These are phyloP conservation scores for Pleurozium schreberi DNA, from an alignment of 225 moss, liverwort and hornwort species.

Conservation along the genomic window DNA sequence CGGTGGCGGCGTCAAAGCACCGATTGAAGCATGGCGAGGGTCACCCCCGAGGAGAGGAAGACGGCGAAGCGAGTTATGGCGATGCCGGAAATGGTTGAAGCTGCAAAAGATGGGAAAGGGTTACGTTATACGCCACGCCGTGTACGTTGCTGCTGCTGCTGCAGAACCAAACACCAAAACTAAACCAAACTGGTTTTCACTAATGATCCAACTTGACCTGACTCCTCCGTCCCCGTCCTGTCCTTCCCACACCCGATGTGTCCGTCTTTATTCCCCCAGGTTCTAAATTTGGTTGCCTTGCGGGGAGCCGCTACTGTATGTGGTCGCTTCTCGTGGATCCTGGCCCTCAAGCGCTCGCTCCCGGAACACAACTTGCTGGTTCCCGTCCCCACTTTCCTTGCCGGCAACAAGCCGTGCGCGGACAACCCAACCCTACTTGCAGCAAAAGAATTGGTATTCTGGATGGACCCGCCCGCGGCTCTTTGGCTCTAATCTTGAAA, in stretches of 20 bases:
- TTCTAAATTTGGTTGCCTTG: slow-evolving; percentile 1
- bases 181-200: neutral
- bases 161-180: neutral
- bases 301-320: neutral
- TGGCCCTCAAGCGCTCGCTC: neutral
- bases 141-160: neutral
- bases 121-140: neutral
- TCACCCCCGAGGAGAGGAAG: neutral
- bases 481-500: neutral
- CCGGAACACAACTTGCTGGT: neutral
- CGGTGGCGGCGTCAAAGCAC: neutral
- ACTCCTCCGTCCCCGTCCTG: neutral
- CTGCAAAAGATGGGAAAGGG: neutral
- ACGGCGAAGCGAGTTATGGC: neutral
- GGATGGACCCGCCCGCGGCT: neutral
- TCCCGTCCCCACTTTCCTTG: neutral
- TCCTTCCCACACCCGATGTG: neutral
- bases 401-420: neutral
- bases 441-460: neutral
- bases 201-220: neutral
- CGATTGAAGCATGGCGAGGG: neutral
- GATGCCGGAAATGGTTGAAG: neutral
- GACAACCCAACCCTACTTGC: neutral
- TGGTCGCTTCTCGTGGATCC: neutral
- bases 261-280: neutral